Conservation (phyloP, 2,329 filamentous ascomycete species). For the Penicillium sp. region DNA sequence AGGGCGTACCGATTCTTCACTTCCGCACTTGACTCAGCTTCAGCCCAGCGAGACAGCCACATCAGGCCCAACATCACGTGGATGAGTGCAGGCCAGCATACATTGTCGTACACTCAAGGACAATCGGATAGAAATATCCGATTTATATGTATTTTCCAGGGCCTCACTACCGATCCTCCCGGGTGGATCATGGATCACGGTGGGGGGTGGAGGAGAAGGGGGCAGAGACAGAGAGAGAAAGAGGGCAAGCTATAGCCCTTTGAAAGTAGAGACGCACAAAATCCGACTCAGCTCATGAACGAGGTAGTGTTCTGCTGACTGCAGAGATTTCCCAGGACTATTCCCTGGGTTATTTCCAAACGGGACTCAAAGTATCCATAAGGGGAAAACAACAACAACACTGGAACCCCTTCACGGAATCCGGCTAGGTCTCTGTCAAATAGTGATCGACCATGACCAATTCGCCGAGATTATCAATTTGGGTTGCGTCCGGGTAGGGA, state of each 20-base stretch:
- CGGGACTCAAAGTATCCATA: not conserved
- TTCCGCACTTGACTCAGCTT: not conserved
- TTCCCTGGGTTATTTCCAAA: not conserved
- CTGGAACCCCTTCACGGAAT: not conserved
- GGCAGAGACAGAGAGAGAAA: too few species aligned
- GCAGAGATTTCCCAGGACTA: not conserved
- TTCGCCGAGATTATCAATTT: not conserved
- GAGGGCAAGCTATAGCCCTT: not conserved
- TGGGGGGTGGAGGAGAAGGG: too few species aligned
- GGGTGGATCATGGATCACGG: not conserved
- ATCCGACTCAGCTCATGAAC: not conserved
- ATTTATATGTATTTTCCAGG: not conserved
- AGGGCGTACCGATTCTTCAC: not conserved
- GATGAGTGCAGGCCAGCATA: not conserved
- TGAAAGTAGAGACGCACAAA: not conserved
- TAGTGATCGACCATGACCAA: conserved; percentile 11
- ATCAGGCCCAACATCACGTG: not conserved
- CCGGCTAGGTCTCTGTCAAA: conserved; percentile 2
- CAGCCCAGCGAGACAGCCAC: not conserved
- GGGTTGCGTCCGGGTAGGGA: not conserved
- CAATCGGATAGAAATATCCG: not conserved
- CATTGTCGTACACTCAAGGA: not conserved
- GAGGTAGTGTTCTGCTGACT: not conserved
- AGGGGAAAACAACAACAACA: not conserved
- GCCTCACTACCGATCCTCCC: not conserved